Evolutionary conservation across 2,329 filamentous ascomycete genomes (phyloP).

Genomic region (Zymoseptoria brevis): DNA sequence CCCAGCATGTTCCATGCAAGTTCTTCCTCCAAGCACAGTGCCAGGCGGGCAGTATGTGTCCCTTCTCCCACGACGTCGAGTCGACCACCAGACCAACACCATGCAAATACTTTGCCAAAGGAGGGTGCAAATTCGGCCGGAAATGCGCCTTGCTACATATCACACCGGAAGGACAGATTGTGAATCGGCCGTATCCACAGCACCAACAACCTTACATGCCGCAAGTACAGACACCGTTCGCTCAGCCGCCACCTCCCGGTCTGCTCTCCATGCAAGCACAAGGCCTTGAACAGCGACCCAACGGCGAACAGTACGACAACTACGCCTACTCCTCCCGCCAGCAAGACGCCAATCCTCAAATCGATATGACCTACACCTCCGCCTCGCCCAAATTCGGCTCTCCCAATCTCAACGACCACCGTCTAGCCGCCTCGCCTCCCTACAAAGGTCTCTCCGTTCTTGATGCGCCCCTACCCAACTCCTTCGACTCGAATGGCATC

Average conservation of each 20-base stretch:
- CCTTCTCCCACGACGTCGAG: constrained; percentile 90
- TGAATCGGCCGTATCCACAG: constrained; percentile 54
- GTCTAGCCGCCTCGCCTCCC: constrained; percentile 68
- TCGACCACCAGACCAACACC: constrained; percentile 72
- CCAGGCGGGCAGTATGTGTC: constrained; percentile 91
- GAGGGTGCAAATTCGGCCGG: constrained; percentile 97
- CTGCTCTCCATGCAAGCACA: constrained; percentile 31
- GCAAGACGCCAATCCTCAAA: constrained; percentile 28
- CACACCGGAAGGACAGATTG: constrained; percentile 82
- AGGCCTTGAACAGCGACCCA: constrained; percentile 23
- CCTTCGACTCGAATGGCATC: constrained; percentile 92
- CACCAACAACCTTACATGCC: constrained; percentile 12
- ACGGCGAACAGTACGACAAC: constrained; percentile 21
- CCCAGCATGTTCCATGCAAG: constrained; percentile 96
- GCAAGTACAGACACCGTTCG: constrained; percentile 9
- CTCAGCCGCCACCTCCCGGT: constrained; percentile 23
- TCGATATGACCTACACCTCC: constrained; percentile 52
- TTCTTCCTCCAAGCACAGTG: constrained; percentile 96
- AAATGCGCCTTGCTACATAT: constrained; percentile 97
- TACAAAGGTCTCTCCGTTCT: constrained; percentile 70
- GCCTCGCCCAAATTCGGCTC: constrained; percentile 67
- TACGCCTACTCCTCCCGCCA: constrained; percentile 23
- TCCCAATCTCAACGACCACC: constrained; percentile 61
- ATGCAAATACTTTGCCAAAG: constrained; percentile 99
- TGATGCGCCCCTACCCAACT: constrained; percentile 85